These are phyloP conservation scores for Camellia sinensis DNA, from an alignment of 148 eudicot species.

Conservation along the genomic window DNA sequence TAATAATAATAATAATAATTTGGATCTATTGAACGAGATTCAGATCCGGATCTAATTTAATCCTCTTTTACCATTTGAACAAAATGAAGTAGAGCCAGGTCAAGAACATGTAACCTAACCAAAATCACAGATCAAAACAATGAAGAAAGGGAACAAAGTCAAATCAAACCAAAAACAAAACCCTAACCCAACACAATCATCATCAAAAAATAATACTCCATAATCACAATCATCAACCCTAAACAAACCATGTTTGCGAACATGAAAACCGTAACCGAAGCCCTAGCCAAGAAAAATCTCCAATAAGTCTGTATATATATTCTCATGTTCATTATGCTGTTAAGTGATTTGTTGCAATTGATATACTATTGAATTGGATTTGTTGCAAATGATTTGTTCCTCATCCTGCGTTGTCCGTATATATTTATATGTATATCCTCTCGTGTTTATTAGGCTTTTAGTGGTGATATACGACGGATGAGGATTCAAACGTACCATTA, in stretches of 20 bases:
- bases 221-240: neutral
- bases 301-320: no score
- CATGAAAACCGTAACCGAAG: neutral
- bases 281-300: neutral
- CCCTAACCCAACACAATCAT: neutral
- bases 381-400: neutral
- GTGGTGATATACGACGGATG: neutral
- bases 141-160: neutral
- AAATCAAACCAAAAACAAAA: no score
- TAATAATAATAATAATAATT: neutral
- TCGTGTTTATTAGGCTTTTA: no score
- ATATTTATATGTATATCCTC: no score
- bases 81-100: neutral
- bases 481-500: neutral
- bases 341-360: neutral
- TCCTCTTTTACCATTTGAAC: neutral
- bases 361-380: no score
- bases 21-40: neutral
- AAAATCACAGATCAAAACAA: neutral
- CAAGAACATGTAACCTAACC: neutral
- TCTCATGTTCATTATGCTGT: no score
- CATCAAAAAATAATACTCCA: neutral
- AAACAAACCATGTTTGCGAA: neutral
- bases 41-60: neutral
- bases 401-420: neutral